Percentiles rank a stretch among this genome's conserved stretches.
phyloP scores from a whole-genome alignment of 129 eudicot species.

The Kitagawia praeruptora region DNA sequence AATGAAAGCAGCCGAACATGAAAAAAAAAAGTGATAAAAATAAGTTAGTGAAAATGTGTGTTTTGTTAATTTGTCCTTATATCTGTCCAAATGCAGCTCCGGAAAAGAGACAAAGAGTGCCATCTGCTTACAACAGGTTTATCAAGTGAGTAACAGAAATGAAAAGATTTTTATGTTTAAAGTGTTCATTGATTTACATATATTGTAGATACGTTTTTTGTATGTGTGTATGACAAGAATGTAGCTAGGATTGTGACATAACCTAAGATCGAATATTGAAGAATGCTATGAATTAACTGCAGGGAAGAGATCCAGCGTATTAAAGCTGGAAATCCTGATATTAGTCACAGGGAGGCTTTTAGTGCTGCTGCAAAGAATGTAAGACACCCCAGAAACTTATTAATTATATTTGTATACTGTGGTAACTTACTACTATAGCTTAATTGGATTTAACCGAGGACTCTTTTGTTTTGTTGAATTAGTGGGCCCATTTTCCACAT shows the following conservation, averaged over 20 bases:
- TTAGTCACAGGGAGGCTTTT: slow-evolving; percentile 99
- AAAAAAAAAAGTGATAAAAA: slow-evolving; percentile 37
- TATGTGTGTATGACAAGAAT: neutral
- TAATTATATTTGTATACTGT: neutral
- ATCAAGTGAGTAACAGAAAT: slow-evolving; percentile 61
- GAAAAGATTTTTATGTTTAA: neutral
- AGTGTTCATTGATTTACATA: neutral
- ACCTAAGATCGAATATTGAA: slow-evolving; percentile 7
- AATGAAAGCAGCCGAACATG: slow-evolving; percentile 17
- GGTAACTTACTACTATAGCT: neutral
- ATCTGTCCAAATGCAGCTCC: slow-evolving; percentile 60
- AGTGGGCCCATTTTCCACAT: slow-evolving; percentile 99
- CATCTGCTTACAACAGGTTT: slow-evolving; percentile 99
- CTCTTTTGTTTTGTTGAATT: slow-evolving; percentile 15
- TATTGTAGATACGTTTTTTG: neutral
- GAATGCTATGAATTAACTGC: slow-evolving; percentile 17
- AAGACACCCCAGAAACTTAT: slow-evolving; percentile 29
- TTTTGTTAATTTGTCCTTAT: slow-evolving; percentile 37
- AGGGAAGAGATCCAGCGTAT: slow-evolving; percentile 99
- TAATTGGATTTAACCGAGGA: neutral
- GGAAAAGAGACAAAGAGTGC: slow-evolving; percentile 99
- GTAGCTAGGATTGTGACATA: neutral
- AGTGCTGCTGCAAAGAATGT: slow-evolving; percentile 99
- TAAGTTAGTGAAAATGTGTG: slow-evolving; percentile 31
- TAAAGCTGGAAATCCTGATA: slow-evolving; percentile 99